These are phyloP conservation scores for Penstemon newberryi DNA, from an alignment of 257 asterid species.

Conservation along the genomic window DNA sequence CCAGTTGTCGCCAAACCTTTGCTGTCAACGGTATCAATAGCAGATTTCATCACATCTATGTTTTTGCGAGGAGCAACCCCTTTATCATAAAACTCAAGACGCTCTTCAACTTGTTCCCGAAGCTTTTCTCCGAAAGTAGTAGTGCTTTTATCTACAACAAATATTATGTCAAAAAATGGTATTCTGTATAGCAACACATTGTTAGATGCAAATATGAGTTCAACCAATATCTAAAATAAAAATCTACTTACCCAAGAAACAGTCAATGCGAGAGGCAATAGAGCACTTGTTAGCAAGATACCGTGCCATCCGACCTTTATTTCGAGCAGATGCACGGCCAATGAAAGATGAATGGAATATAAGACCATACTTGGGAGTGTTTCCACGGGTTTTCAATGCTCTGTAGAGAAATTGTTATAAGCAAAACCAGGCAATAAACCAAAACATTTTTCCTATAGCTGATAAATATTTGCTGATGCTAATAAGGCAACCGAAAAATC, in stretches of 20 bases:
- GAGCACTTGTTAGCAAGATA: conserved; percentile 98
- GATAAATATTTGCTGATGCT: conserved; percentile 1
- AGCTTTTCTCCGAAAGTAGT: conserved; percentile 86
- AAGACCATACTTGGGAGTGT: conserved; percentile 97
- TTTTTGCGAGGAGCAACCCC: conserved; percentile 98
- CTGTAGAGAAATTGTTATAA: conserved; percentile 36
- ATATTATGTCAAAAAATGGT: not conserved
- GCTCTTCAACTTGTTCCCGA: conserved; percentile 97
- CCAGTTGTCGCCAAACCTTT: conserved; percentile 50
- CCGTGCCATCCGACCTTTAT: conserved; percentile 98
- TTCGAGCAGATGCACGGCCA: conserved; percentile 92
- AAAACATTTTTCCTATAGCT: not conserved
- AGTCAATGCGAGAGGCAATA: conserved; percentile 95
- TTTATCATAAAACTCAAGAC: conserved; percentile 91
- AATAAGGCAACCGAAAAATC: conserved; percentile 4
- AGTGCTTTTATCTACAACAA: conserved; percentile 63
- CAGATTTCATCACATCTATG: conserved; percentile 87
- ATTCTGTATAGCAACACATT: not conserved
- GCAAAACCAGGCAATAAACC: conserved; percentile 2
- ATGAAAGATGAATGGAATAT: conserved; percentile 97
- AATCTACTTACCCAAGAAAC: conserved; percentile 65
- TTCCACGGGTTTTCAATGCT: conserved; percentile 90
- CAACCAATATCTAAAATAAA: not conserved
- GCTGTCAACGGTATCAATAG: conserved; percentile 46
- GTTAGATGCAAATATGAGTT: conserved; percentile 3